These are phyloP conservation scores for Leptodermis oblonga DNA, from an alignment of 257 asterid species.

Conservation along the genomic window DNA sequence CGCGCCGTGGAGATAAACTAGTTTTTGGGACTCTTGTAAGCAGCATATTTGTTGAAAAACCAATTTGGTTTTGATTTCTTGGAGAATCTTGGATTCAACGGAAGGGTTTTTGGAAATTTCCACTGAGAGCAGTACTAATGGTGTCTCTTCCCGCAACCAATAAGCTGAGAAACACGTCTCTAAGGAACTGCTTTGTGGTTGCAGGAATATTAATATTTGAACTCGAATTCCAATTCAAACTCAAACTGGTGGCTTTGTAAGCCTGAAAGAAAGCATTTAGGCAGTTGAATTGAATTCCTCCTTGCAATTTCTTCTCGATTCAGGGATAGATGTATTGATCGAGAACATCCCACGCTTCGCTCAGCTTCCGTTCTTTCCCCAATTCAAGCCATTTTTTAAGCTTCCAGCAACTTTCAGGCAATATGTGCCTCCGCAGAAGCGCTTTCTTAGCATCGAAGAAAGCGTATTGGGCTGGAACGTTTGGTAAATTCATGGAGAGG, in stretches of 20 bases:
- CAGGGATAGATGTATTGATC: not conserved
- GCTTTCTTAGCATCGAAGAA: no score
- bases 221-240: not conserved
- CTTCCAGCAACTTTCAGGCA: not conserved
- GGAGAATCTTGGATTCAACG: no score
- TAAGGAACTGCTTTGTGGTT: constrained; percentile 24
- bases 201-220: not conserved
- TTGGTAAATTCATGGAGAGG: no score
- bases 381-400: no score
- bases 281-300: not conserved
- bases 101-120: no score
- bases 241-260: constrained; percentile 7
- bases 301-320: not conserved
- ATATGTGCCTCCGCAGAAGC: not conserved
- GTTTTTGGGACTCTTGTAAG: not conserved
- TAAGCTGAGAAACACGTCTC: no score
- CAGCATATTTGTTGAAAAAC: not conserved
- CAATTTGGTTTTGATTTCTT: no score
- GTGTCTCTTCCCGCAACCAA: no score
- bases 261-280: constrained; percentile 20
- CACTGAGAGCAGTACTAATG: no score
- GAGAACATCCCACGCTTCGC: not conserved
- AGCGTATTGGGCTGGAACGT: no score
- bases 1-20: constrained; percentile 1
- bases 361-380: not conserved